Evolutionary conservation across 2,329 filamentous ascomycete species (phyloP).

Genomic region (Pseudocercospora ulei): DNA sequence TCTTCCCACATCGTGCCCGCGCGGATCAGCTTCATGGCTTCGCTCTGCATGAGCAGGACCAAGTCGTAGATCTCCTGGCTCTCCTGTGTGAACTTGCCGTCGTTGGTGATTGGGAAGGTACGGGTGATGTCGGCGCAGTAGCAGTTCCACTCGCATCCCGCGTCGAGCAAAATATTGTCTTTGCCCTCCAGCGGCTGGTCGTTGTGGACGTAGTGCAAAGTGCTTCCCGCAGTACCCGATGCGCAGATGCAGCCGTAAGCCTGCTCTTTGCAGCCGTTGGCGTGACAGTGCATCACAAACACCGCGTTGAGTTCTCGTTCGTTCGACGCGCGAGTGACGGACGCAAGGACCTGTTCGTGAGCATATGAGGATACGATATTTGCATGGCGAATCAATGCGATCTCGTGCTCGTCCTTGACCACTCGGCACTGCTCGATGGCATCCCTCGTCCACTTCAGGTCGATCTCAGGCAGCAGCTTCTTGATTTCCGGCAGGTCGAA

Average conservation of each 20-base stretch:
- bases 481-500: slow-evolving; percentile 53
- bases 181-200: slow-evolving; percentile 59
- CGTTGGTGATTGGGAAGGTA: slow-evolving; percentile 63
- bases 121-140: slow-evolving; percentile 60
- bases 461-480: slow-evolving; percentile 56
- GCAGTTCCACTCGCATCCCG: slow-evolving; percentile 51
- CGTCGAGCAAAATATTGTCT: slow-evolving; percentile 73
- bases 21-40: slow-evolving; percentile 62
- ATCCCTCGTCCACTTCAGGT: slow-evolving; percentile 47
- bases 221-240: slow-evolving; percentile 67
- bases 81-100: slow-evolving; percentile 58
- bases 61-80: slow-evolving; percentile 51
- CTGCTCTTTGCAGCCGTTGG: slow-evolving; percentile 67
- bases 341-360: slow-evolving; percentile 60
- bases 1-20: slow-evolving; percentile 71
- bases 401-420: slow-evolving; percentile 74
- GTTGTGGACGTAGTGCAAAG: slow-evolving; percentile 80
- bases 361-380: slow-evolving; percentile 70
- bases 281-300: slow-evolving; percentile 67
- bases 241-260: slow-evolving; percentile 83
- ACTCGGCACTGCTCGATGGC: slow-evolving; percentile 75
- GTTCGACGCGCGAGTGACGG: slow-evolving; percentile 56
- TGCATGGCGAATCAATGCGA: slow-evolving; percentile 70
- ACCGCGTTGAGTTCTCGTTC: slow-evolving; percentile 75
- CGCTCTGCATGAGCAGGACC: slow-evolving; percentile 76